These are phyloP conservation scores for Oryza meridionalis DNA, from an alignment of 176 grass and related monocot genomes.

Conservation along the genomic window DNA sequence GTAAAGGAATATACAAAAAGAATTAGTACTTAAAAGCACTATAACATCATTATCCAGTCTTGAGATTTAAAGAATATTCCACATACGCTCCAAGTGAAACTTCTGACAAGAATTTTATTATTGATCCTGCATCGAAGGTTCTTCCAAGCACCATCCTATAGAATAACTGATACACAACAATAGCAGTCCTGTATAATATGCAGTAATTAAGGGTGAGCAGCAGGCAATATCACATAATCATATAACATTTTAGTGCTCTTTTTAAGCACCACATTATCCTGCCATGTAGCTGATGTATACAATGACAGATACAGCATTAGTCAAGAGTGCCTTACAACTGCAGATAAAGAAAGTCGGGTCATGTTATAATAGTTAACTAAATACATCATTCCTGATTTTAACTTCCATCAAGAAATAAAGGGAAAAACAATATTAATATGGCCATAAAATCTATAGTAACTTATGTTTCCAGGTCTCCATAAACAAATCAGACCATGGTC, in stretches of 20 bases:
- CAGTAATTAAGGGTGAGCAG: conserved; percentile 1
- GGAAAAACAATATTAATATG: background rate
- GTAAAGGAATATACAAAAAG: conserved; percentile 42
- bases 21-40: background rate
- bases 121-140: conserved; percentile 68
- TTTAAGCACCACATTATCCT: background rate
- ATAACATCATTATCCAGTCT: background rate
- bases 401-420: background rate
- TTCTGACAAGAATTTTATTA: conserved; percentile 90
- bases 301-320: background rate
- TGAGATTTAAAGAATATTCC: conserved; percentile 15
- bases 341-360: background rate
- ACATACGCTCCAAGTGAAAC: conserved; percentile 95
- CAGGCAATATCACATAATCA: background rate
- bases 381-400: conserved; percentile 10
- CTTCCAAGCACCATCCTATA: conserved; percentile 83
- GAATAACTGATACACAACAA: conserved; percentile 96
- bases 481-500: too few relatives aligned
- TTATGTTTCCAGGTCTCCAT: background rate
- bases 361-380: background rate
- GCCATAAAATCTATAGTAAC: background rate
- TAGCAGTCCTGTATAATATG: conserved; percentile 84
- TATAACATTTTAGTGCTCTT: background rate
- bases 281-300: background rate
- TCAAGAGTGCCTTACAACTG: conserved; percentile 4